These are phyloP conservation scores for Pezicula rhizophila DNA, from an alignment of 2,329 filamentous ascomycete genomes.

Conservation along the genomic window DNA sequence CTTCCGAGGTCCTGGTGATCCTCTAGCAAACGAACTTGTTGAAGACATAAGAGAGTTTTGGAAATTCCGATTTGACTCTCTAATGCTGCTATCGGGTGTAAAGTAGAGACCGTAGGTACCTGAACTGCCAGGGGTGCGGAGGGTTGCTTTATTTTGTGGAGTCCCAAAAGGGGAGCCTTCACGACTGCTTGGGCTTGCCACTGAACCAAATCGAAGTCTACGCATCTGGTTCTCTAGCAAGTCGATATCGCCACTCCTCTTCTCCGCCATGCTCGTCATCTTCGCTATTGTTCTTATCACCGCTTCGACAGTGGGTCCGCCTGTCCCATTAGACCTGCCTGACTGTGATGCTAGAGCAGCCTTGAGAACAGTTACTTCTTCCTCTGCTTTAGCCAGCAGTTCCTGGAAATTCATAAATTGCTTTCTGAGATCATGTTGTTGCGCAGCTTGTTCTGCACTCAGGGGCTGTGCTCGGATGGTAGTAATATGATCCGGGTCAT, in stretches of 20 bases:
- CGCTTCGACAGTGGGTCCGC: conserved; percentile 75
- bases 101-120: conserved; percentile 22
- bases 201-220: conserved; percentile 50
- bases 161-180: conserved; percentile 36
- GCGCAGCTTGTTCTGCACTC: conserved; percentile 74
- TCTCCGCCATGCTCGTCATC: conserved; percentile 89
- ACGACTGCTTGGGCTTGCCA: conserved; percentile 30
- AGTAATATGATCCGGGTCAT: conserved; percentile 62
- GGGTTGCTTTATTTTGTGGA: conserved; percentile 22
- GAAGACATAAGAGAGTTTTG: conserved; percentile 24
- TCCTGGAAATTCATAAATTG: conserved; percentile 70
- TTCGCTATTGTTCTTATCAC: conserved; percentile 87
- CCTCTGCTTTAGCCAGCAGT: conserved; percentile 71
- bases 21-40: conserved; percentile 13
- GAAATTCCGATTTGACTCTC: conserved; percentile 17
- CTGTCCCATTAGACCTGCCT: conserved; percentile 40
- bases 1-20: conserved; percentile 42
- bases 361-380: conserved; percentile 71
- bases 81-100: conserved; percentile 24
- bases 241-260: conserved; percentile 84
- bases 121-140: conserved; percentile 17
- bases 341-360: conserved; percentile 63
- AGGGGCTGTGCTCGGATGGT: conserved; percentile 65
- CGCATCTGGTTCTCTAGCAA: conserved; percentile 83
- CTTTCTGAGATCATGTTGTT: conserved; percentile 77